A percentile compares a stretch with the other conserved stretches of the same genome.
These are phyloP conservation scores for Aspergillus sp. DNA, from an alignment of 2,329 filamentous ascomycete genomes.

Conservation along the genomic window DNA sequence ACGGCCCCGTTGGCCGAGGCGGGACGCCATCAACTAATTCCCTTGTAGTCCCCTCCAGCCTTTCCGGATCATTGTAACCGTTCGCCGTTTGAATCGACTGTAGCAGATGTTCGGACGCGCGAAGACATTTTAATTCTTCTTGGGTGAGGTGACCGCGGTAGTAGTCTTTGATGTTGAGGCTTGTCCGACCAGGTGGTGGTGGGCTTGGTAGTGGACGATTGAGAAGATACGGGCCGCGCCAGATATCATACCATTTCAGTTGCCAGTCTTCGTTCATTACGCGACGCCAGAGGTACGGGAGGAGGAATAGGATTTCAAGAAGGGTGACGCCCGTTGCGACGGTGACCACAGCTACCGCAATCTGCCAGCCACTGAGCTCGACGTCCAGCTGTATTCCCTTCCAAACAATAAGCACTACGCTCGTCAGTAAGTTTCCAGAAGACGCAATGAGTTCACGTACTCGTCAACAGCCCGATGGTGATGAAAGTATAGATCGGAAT, in stretches of 20 bases:
- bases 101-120: slow-evolving; percentile 11
- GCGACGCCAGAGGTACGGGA: slow-evolving; percentile 15
- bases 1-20: not conserved
- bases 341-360: slow-evolving; percentile 8
- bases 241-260: slow-evolving; percentile 11
- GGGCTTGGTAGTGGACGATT: not conserved
- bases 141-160: slow-evolving; percentile 13
- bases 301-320: slow-evolving; percentile 15
- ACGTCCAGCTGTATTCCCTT: slow-evolving; percentile 15
- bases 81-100: slow-evolving; percentile 11
- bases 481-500: slow-evolving; percentile 54
- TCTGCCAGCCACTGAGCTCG: slow-evolving; percentile 3
- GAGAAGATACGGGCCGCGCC: slow-evolving; percentile 11
- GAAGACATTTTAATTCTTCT: slow-evolving; percentile 13
- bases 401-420: slow-evolving; percentile 14
- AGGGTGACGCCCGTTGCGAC: slow-evolving; percentile 9
- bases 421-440: slow-evolving; percentile 50
- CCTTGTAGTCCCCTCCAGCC: not conserved
- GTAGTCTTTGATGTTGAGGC: slow-evolving; percentile 14
- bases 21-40: slow-evolving; percentile 6
- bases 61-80: slow-evolving; percentile 5
- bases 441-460: slow-evolving; percentile 55
- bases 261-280: slow-evolving; percentile 18
- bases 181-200: slow-evolving; percentile 6
- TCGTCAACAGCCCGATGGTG: slow-evolving; percentile 38